Percentiles rank a stretch among this genome's conserved stretches.
Evolutionary conservation across 75 land plant genomes (phyloP).

Genomic region (Ceratopteris richardii): DNA sequence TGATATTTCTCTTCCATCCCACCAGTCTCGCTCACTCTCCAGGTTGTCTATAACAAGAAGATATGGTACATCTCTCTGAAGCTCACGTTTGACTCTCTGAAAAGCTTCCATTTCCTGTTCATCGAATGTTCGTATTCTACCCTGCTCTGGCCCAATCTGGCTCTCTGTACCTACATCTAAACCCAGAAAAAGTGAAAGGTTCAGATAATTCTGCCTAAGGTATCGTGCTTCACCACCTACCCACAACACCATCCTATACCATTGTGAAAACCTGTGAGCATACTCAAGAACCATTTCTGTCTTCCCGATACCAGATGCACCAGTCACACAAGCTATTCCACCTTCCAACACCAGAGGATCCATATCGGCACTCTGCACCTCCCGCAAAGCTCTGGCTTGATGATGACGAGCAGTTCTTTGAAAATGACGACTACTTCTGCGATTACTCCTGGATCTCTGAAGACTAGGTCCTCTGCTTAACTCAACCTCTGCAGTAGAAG

Average conservation of each 20-base stretch:
- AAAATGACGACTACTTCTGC: constrained; percentile 25
- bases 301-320: constrained; percentile 87
- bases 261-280: constrained; percentile 66
- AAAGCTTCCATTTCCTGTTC: constrained; percentile 80
- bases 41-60: constrained; percentile 79
- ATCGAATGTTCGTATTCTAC: constrained; percentile 51
- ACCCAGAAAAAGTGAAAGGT: constrained; percentile 51
- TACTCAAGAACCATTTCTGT: constrained; percentile 79
- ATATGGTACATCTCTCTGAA: constrained; percentile 72
- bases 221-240: constrained; percentile 78
- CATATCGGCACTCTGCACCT: constrained; percentile 22
- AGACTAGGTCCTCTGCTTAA: constrained; percentile 13
- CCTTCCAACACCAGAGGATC: constrained; percentile 39
- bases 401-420: constrained; percentile 11
- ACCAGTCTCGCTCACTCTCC: constrained; percentile 86
- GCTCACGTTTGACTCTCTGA: constrained; percentile 51
- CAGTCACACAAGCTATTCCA: constrained; percentile 64
- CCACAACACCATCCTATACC: constrained; percentile 89
- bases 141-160: constrained; percentile 23
- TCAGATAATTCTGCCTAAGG: constrained; percentile 72
- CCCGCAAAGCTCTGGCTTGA: constrained; percentile 6
- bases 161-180: constrained; percentile 60
- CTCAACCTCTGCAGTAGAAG: constrained; percentile 33
- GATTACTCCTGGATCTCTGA: constrained; percentile 34
- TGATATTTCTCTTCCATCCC: constrained; percentile 64